A percentile compares a stretch with the other conserved stretches of the same genome.
Conservation (phyloP, 1,284 basidiomycete species). For the Pascua guehoae region DNA sequence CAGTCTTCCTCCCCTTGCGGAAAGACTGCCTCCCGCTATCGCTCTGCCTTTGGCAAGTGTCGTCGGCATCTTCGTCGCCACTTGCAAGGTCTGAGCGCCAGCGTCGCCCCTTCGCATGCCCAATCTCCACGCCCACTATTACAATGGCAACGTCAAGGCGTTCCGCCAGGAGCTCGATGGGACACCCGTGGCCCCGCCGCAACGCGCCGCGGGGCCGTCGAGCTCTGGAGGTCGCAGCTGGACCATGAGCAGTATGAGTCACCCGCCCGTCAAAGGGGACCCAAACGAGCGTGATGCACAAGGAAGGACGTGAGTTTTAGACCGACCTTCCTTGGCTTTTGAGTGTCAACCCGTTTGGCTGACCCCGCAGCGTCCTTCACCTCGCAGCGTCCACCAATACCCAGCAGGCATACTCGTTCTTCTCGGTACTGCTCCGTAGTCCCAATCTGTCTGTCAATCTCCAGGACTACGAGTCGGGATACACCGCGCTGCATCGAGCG, state of each 20-base stretch:
- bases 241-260: slow-evolving; percentile 56
- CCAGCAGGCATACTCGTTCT: slow-evolving; percentile 69
- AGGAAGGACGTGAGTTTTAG: slow-evolving; percentile 38
- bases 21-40: slow-evolving; percentile 1
- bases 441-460: slow-evolving; percentile 75
- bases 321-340: slow-evolving; percentile 54
- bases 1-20: neutral
- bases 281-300: slow-evolving; percentile 46
- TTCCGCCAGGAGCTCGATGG: slow-evolving; percentile 75
- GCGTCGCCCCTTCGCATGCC: slow-evolving; percentile 38
- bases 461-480: slow-evolving; percentile 77
- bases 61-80: slow-evolving; percentile 3
- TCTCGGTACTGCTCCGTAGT: slow-evolving; percentile 73
- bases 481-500: slow-evolving; percentile 89
- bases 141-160: slow-evolving; percentile 70
- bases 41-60: neutral
- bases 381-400: slow-evolving; percentile 64
- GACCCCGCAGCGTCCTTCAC: slow-evolving; percentile 69
- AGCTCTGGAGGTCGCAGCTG: slow-evolving; percentile 60
- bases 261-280: slow-evolving; percentile 37
- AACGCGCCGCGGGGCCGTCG: slow-evolving; percentile 29
- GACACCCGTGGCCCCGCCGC: slow-evolving; percentile 38
- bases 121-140: slow-evolving; percentile 72
- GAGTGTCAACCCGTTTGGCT: slow-evolving; percentile 52
- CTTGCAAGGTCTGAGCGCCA: slow-evolving; percentile 11